A percentile compares a stretch with the other conserved stretches of the same genome.
phyloP scores from a whole-genome alignment of 805 yeast genomes.

The Cyberlindnera xylosilytica region DNA sequence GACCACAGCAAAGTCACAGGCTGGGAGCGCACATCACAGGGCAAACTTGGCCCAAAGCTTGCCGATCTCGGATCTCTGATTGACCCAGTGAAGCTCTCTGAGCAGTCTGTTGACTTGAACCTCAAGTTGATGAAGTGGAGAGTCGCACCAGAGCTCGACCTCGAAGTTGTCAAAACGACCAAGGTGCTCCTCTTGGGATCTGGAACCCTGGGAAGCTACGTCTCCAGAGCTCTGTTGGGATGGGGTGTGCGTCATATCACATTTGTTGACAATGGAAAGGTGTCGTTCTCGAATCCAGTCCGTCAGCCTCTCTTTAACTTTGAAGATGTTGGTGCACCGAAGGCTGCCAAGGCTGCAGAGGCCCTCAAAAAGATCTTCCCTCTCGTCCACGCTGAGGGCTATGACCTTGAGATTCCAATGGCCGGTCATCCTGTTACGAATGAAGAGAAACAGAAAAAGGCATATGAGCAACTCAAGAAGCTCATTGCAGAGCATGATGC shows the following conservation, averaged over 20 bases:
- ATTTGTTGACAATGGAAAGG: slow-evolving; percentile 84
- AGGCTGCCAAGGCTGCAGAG: slow-evolving; percentile 76
- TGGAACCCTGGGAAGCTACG: slow-evolving; percentile 94
- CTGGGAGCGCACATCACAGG: slow-evolving; percentile 82
- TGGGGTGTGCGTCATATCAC: slow-evolving; percentile 92
- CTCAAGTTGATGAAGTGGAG: slow-evolving; percentile 96
- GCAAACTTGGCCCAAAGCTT: slow-evolving; percentile 74
- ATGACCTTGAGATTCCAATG: slow-evolving; percentile 83
- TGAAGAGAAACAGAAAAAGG: slow-evolving; percentile 45
- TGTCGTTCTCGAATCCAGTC: slow-evolving; percentile 93
- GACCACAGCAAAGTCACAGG: slow-evolving; percentile 53
- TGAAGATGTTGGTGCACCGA: slow-evolving; percentile 74
- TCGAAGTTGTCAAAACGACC: slow-evolving; percentile 57
- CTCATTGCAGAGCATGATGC: slow-evolving; percentile 71
- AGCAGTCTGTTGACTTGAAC: slow-evolving; percentile 90
- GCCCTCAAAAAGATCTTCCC: slow-evolving; percentile 77
- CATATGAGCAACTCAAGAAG: slow-evolving; percentile 48
- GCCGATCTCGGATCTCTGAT: slow-evolving; percentile 81
- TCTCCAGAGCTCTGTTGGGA: slow-evolving; percentile 79
- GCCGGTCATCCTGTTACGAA: slow-evolving; percentile 82
- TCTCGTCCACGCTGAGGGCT: slow-evolving; percentile 62
- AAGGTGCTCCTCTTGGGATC: slow-evolving; percentile 85
- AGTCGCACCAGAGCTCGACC: slow-evolving; percentile 74
- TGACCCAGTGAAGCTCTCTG: slow-evolving; percentile 78
- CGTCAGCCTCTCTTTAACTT: slow-evolving; percentile 85